A percentile compares a stretch with the other conserved stretches of the same genome.
These are phyloP conservation scores for Dendrostoma leiphaemia DNA, from an alignment of 2,329 filamentous ascomycete genomes.

Conservation along the genomic window DNA sequence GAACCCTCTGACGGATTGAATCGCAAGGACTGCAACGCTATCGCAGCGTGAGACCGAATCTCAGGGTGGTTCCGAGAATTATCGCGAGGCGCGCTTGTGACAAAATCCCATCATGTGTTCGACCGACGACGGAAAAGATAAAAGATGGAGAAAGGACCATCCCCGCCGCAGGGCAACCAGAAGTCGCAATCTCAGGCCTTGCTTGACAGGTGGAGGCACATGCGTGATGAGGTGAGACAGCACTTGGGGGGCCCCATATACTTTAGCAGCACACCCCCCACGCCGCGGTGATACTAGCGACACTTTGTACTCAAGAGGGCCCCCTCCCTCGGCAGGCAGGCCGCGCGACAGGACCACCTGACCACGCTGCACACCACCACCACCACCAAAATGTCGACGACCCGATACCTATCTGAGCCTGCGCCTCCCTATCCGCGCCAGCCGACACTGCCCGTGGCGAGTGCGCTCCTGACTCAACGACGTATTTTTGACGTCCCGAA, in stretches of 20 bases:
- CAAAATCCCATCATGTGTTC: conserved; percentile 16
- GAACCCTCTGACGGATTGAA: conserved; percentile 10
- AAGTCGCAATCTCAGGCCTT: too few relatives aligned
- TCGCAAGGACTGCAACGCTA: conserved; percentile 1
- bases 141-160: background rate
- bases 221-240: conserved; percentile 19
- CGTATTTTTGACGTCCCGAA: conserved; percentile 7
- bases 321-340: conserved; percentile 11
- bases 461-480: conserved; percentile 11
- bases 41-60: background rate
- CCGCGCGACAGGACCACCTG: conserved; percentile 9
- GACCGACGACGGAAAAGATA: background rate
- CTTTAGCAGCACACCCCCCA: background rate
- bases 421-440: conserved; percentile 7
- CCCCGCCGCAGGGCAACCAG: too few relatives aligned
- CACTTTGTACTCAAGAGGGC: background rate
- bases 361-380: conserved; percentile 19
- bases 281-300: background rate
- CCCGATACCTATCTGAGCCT: background rate
- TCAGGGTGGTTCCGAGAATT: background rate
- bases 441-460: conserved; percentile 6
- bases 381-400: background rate
- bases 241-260: background rate
- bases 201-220: background rate
- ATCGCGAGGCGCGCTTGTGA: conserved; percentile 19